Percentiles rank a stretch among this genome's conserved stretches.
Evolutionary conservation across 495 filamentous ascomycete genomes (phyloP).

Genomic region (Articulospora tetracladia): DNA sequence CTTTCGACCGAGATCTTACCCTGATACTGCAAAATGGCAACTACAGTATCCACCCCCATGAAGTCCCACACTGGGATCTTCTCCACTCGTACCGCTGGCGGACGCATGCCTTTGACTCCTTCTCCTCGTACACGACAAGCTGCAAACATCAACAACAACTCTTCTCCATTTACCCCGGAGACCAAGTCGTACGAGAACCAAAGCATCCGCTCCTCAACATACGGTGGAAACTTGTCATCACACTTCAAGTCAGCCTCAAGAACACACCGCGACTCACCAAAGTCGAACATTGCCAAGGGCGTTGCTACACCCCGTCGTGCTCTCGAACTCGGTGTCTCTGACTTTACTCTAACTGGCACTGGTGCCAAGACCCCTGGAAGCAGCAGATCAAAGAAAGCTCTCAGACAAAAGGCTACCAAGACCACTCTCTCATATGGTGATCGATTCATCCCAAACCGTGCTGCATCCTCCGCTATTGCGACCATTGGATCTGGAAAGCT

Average conservation of each 20-base stretch:
- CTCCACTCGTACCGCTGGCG: conserved; percentile 86
- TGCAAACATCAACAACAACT: conserved; percentile 42
- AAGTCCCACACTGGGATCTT: conserved; percentile 94
- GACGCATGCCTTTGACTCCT: conserved; percentile 90
- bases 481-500: conserved; percentile 80
- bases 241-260: conserved; percentile 66
- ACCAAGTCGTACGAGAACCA: conserved; percentile 48
- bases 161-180: conserved; percentile 79
- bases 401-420: conserved; percentile 66
- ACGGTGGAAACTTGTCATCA: conserved; percentile 67
- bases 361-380: conserved; percentile 66
- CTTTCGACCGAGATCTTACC: conserved; percentile 34
- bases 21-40: conserved; percentile 69
- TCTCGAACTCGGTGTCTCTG: conserved; percentile 88
- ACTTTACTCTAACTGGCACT: conserved; percentile 86
- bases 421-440: conserved; percentile 86
- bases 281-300: conserved; percentile 85
- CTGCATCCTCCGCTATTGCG: conserved; percentile 81
- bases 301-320: conserved; percentile 65
- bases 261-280: conserved; percentile 70
- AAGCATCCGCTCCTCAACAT: conserved; percentile 55
- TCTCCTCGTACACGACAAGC: conserved; percentile 64
- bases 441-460: conserved; percentile 92
- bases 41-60: conserved; percentile 83
- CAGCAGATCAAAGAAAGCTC: conserved; percentile 58